Conservation (phyloP, 495 filamentous ascomycete species). For the Rusavskia elegans region DNA sequence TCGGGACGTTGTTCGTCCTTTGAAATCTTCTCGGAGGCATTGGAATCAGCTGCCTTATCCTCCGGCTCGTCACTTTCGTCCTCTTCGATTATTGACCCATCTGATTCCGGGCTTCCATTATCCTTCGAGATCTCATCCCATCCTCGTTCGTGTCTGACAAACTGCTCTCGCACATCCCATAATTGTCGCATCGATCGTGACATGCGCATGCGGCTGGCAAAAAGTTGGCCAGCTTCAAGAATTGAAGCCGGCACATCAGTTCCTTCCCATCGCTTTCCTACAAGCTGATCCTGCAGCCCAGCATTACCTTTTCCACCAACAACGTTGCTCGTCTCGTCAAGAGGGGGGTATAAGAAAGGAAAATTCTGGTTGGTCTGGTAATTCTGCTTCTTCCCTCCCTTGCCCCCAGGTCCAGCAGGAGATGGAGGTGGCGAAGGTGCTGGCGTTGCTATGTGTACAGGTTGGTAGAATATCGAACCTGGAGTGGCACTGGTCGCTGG, state of each 20-base stretch:
- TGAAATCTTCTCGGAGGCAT: background rate
- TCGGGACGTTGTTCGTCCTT: constrained; percentile 23
- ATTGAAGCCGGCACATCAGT: constrained; percentile 86
- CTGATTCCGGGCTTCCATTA: constrained; percentile 22
- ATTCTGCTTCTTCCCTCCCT: constrained; percentile 94
- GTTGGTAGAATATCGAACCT: constrained; percentile 82
- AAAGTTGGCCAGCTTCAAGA: constrained; percentile 85
- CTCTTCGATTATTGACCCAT: background rate
- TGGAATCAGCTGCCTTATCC: constrained; percentile 14
- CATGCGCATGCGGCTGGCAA: constrained; percentile 76
- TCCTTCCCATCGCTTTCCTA: constrained; percentile 74
- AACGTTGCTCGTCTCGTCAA: constrained; percentile 66
- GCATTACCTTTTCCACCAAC: constrained; percentile 75
- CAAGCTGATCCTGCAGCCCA: constrained; percentile 56
- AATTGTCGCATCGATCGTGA: constrained; percentile 80
- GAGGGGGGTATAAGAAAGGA: constrained; percentile 88
- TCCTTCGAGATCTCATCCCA: constrained; percentile 43
- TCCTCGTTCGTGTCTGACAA: constrained; percentile 79
- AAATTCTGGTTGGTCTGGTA: constrained; percentile 99
- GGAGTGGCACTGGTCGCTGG: constrained; percentile 27
- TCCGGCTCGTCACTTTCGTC: constrained; percentile 15
- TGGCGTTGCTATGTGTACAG: constrained; percentile 94
- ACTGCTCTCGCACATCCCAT: constrained; percentile 84
- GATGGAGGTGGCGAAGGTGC: constrained; percentile 95
- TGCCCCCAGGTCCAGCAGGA: constrained; percentile 71